phyloP scores from a whole-genome alignment of 805 yeast genomes.

The Metschnikowia henanensis region DNA sequence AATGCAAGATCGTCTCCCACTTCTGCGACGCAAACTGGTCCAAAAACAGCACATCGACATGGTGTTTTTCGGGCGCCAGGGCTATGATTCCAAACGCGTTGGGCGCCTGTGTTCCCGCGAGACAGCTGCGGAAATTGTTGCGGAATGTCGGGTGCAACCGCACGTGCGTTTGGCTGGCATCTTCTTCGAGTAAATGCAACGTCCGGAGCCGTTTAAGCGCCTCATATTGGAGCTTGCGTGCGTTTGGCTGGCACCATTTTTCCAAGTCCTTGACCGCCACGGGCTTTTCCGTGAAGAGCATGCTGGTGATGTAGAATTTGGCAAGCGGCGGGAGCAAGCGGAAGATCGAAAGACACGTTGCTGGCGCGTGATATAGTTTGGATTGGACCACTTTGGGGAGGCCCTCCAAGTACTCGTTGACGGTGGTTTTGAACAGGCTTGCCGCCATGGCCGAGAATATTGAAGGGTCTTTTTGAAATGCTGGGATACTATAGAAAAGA shows the following conservation, averaged over 20 bases:
- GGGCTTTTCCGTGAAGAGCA: slow-evolving; percentile 80
- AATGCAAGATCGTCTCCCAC: slow-evolving; percentile 96
- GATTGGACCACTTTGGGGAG: slow-evolving; percentile 86
- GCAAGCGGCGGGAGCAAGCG: slow-evolving; percentile 87
- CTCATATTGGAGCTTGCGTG: slow-evolving; percentile 63
- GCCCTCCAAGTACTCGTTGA: slow-evolving; percentile 86
- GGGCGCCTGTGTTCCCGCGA: slow-evolving; percentile 72
- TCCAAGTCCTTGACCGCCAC: slow-evolving; percentile 67
- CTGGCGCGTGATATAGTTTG: slow-evolving; percentile 78
- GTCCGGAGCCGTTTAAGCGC: slow-evolving; percentile 76
- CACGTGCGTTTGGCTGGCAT: slow-evolving; percentile 43
- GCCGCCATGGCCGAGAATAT: background rate
- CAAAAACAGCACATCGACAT: slow-evolving; percentile 62
- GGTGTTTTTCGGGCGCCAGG: slow-evolving; percentile 50
- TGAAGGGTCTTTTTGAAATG: background rate
- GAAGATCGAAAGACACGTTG: slow-evolving; percentile 92
- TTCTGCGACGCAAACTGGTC: slow-evolving; percentile 80
- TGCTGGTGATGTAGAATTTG: slow-evolving; percentile 81
- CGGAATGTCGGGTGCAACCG: slow-evolving; percentile 73
- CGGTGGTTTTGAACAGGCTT: slow-evolving; percentile 59
- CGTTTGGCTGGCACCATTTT: slow-evolving; percentile 68
- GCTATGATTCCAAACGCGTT: slow-evolving; percentile 78
- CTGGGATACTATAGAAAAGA: too few relatives aligned
- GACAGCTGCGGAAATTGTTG: slow-evolving; percentile 72
- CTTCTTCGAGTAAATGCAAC: slow-evolving; percentile 72